Evolutionary conservation across 2,329 filamentous ascomycete species (phyloP), one percentile per base, ranked within the genome.

Genomic region (Colletotrichum liriopes): DNA sequence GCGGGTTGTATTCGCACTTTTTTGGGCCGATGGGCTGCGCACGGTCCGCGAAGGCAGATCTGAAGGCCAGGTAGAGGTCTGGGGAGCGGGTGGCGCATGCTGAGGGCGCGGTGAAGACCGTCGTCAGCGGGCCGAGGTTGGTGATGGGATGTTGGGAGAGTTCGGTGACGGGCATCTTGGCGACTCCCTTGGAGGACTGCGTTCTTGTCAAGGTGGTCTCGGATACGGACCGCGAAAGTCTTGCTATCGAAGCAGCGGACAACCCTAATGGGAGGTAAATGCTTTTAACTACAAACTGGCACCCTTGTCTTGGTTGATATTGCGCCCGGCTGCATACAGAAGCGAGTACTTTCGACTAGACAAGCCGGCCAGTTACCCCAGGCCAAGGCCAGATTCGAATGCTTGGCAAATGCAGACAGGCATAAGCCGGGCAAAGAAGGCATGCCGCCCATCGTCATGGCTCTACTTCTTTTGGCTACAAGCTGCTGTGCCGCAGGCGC

Each of bases 61-160:
- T 11, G 12, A 45, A 3, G 35, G 67, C 67, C 18, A 71, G 39
- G 62, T 1, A 58, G 37, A 1, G 71, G 12, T 23, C 74, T 41
- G 20, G 74, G 0, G 71, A 67, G 11, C 51, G 60, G 4, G 76
- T 75, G 26, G 59, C 67, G 59, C 79, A 81, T 18, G 76, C 73
- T 0, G 75, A 49, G 0, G 77, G 77, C 16, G 77, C 73, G 1
- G 77, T 78, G 64, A 76, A 80, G n/a, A 74, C 77, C 2, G 79
- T 78, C 37, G 78, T 80, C 16, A 81, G 65, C 3, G 78, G 79
- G 7, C 79, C 78, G 29, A 80, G 29, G 62, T 81, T 81, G 65
- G 75, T 77, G 65, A 80, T 64, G 20, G 73, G 62, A 2, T 65
- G 61, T 1, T 75, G 76, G 5, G 65, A 72, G 60, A 66, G 37